Conservation (phyloP, 2,329 filamentous ascomycete species). For the Neurospora sp. region DNA sequence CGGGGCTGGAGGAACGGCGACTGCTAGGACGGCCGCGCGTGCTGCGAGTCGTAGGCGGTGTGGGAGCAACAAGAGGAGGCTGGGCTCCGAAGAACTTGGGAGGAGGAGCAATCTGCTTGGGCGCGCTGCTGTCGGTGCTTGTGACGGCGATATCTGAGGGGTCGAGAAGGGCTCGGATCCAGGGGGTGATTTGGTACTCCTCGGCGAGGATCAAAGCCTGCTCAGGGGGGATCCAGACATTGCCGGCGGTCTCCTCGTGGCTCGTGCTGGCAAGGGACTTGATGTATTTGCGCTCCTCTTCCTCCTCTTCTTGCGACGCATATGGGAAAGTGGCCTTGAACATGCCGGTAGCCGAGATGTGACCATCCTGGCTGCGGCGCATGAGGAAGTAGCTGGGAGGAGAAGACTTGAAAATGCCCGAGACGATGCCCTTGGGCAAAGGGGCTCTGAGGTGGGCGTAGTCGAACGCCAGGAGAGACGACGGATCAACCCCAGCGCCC, state of each 20-base stretch:
- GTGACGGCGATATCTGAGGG: conserved; percentile 65
- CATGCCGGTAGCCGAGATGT: conserved; percentile 80
- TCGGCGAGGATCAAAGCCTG: conserved; percentile 72
- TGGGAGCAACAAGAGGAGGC: conserved; percentile 38
- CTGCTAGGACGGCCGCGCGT: conserved; percentile 44
- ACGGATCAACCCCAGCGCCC: conserved; percentile 59
- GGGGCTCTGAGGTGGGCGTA: conserved; percentile 93
- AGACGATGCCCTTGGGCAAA: conserved; percentile 80
- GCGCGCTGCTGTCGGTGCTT: conserved; percentile 42
- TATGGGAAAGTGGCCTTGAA: conserved; percentile 85
- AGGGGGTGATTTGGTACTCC: conserved; percentile 76
- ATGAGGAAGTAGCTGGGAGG: conserved; percentile 96
- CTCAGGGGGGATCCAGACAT: conserved; percentile 86
- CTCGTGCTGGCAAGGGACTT: conserved; percentile 75
- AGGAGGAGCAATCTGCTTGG: conserved; percentile 69
- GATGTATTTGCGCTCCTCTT: conserved; percentile 70
- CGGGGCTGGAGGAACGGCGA: conserved; percentile 48
- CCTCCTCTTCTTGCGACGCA: conserved; percentile 61
- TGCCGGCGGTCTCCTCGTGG: conserved; percentile 86
- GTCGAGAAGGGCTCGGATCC: conserved; percentile 89
- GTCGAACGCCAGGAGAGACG: conserved; percentile 76
- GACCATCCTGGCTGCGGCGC: conserved; percentile 78
- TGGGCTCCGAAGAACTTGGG: conserved; percentile 55
- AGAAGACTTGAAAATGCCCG: conserved; percentile 82
- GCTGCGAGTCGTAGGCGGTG: conserved; percentile 33